Evolutionary conservation across 768 basidiomycete genomes (phyloP).

Genomic region (Mrakia blollopis): DNA sequence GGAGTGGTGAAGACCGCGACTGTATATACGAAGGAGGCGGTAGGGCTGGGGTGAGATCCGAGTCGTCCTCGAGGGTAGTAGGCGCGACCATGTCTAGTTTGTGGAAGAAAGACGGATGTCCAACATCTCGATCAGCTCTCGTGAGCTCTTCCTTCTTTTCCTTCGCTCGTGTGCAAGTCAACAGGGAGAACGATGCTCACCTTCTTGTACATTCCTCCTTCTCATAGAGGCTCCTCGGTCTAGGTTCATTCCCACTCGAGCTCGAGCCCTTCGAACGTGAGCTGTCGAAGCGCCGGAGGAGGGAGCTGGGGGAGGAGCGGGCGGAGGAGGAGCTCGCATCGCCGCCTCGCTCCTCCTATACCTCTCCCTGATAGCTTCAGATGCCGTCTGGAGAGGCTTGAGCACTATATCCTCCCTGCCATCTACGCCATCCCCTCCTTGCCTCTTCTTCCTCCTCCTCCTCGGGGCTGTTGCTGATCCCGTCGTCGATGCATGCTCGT

Average conservation of each 20-base stretch:
- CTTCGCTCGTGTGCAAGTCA: background rate
- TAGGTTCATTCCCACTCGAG: background rate
- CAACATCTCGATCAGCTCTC: background rate
- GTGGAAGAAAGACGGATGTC: background rate
- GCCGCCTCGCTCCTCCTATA: conserved; percentile 5
- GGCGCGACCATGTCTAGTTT: background rate
- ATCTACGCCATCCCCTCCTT: background rate
- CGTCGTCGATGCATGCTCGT: background rate
- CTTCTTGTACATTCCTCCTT: conserved; percentile 20
- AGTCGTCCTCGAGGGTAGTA: background rate
- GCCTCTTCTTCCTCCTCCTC: background rate
- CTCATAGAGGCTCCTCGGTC: conserved; percentile 5
- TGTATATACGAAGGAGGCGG: conserved; percentile 11
- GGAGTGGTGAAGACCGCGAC: background rate
- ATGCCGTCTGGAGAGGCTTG: conserved; percentile 5
- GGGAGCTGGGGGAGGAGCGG: background rate
- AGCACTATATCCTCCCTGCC: conserved; percentile 3
- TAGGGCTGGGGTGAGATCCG: conserved; percentile 8
- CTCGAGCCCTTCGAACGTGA: background rate
- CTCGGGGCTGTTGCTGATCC: background rate
- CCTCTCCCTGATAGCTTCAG: background rate
- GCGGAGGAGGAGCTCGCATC: conserved; percentile 3
- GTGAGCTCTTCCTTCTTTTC: too few relatives aligned
- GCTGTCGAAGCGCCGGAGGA: background rate
- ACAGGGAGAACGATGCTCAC: background rate